Evolutionary conservation across 805 yeast species (phyloP), one percentile per base, ranked within the genome.

Genomic region (Cyberlindnera saturnus): DNA sequence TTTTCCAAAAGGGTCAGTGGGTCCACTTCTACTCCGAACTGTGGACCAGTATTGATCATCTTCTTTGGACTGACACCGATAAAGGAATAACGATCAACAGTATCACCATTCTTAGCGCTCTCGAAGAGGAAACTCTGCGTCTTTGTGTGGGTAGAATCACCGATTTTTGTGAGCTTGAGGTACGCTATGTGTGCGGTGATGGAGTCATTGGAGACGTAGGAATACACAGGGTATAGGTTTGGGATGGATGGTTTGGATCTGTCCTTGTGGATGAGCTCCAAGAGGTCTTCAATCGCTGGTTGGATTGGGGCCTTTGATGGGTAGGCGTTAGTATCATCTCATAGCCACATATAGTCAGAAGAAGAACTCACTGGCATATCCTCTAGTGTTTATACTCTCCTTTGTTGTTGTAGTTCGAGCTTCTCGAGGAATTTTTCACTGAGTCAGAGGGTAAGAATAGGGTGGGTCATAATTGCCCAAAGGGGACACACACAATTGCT

Each of bases 181-280:
- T 91, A 93, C 0, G 98, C 97, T 47, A 79, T 77, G 56, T 90
- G 96, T 3, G 96, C 96, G 4, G 95, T 88, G 57, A 89, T 65
- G 48, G 83, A 82, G 45, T 86, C 90, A 9, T 88, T 81, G 5
- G 83, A 74, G 49, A 87, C 75, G 47, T 77, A 80, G 19, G 86
- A 74, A 65, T 75, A 88, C 13, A 93, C 79, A 4, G 96, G 96
- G 59, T 84, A 88, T 56, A 88, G 65, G 60, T 89, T 91, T 34
- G 82, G 81, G 2, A 64, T 41, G 5, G 23, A 8, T 13, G 34
- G 59, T 64, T 43, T 29, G 11, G 44, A 14, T 43, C 71, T 60
- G 50, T 74, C 71, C 16, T 58, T 56, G 28, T 59, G 52, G 34
- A 72, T 62, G 39, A 73, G 68, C 6, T 64, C 65, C 36, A 62